Base-by-base conservation (phyloP, 2,329 filamentous ascomycete species). In the Penicillium hordei region DNA sequence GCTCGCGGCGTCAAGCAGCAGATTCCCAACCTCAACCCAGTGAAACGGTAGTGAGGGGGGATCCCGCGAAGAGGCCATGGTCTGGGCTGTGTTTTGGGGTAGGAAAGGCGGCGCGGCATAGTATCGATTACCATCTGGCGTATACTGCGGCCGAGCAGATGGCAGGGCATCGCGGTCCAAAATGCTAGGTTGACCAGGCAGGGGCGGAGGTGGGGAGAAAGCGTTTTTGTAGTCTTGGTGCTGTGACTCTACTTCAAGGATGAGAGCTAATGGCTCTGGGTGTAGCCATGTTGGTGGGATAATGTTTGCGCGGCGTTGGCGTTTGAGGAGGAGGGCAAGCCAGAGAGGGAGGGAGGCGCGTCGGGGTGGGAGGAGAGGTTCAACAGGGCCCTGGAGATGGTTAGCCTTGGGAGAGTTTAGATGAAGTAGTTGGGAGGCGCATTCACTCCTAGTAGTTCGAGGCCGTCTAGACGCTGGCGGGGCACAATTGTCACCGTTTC, bases 251-350 rank as follows among this genome's bases (percentile, higher is more conserved):
- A 89, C 83, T 56, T 90, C 84, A 60, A 97, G 86, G 60, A 97
- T 89, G 10, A 88, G 82, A 60, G 85, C 81, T 5, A 99, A 86
- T 4, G 90, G 89, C 60, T 87, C 80, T 0, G 89, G 83, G 60
- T 89, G 86, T 8, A 99, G 86, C 94, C 94, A 99, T 17, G 91
- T 83, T 9, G 94, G 94, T 0, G 94, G 88, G 4, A 94, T 81
- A 64, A 99, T 96, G 78, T 96, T 97, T 67, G 92, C 92, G 69
- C 94, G 89, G 53, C 89, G 87, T 77, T 99, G 94, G 62, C 93
- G 91, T 77, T 97, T 97, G 54, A 99, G 87, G 25, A 97, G 87
- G 17, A 97, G 83, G 2, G 94, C 94, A 17, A 99, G 89, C 94
- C 94, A 99, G 58, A 99, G 85, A 0, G 94, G 93, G 0, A 97